Conservation (phyloP, 2,329 filamentous ascomycete species). For the Dactylonectria macrodidyma region DNA sequence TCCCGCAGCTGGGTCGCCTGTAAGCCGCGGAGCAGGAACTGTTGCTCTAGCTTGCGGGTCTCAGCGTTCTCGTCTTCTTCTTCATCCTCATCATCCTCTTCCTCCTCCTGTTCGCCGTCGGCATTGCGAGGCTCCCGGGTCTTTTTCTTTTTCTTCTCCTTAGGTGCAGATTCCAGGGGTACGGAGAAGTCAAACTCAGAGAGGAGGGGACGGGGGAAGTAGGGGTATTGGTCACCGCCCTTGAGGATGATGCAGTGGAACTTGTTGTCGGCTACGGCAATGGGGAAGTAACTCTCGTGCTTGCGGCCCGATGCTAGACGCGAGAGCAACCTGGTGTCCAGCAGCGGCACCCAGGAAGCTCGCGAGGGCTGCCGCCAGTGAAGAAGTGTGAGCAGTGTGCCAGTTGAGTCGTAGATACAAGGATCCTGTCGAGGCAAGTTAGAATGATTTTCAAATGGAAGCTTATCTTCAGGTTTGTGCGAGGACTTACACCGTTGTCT, state of each 20-base stretch:
- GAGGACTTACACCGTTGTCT: conserved; percentile 80
- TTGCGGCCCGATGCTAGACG: conserved; percentile 89
- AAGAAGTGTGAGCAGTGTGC: conserved; percentile 87
- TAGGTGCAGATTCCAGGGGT: conserved; percentile 75
- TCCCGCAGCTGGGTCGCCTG: conserved; percentile 83
- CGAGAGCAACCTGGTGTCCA: conserved; percentile 88
- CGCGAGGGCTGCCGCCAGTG: conserved; percentile 92
- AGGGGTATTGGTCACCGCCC: conserved; percentile 92
- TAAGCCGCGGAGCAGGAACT: conserved; percentile 82
- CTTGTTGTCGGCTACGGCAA: conserved; percentile 90
- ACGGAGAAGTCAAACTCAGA: conserved; percentile 95
- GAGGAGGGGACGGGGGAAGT: conserved; percentile 90
- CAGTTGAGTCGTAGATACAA: conserved; percentile 95
- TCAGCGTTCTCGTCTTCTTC: conserved; percentile 61
- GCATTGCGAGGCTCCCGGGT: conserved; percentile 50
- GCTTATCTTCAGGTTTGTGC: not conserved
- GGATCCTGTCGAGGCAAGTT: conserved; percentile 74
- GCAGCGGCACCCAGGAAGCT: conserved; percentile 90
- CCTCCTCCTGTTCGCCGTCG: conserved; percentile 53
- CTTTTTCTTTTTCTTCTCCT: conserved; percentile 49
- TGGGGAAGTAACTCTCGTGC: conserved; percentile 93
- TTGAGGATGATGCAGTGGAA: conserved; percentile 99
- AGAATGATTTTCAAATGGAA: conserved; percentile 12
- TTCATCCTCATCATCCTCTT: conserved; percentile 52
- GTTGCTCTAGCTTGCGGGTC: conserved; percentile 80